Conservation (phyloP, 2,329 filamentous ascomycete species). For the Aspergillus tanneri region DNA sequence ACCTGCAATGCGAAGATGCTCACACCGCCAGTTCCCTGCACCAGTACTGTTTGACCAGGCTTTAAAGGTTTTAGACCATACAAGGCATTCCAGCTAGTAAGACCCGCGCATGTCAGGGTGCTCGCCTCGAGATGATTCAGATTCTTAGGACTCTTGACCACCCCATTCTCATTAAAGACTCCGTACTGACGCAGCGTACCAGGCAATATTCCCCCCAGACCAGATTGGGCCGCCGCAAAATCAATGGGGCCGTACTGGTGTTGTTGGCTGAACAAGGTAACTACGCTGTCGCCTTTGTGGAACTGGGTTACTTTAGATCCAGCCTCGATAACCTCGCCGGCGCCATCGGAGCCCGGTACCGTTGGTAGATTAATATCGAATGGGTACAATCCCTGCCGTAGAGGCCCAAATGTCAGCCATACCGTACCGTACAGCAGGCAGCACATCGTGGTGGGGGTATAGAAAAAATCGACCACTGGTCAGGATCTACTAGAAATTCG, state of each 20-base stretch:
- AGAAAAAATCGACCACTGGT: too few species aligned
- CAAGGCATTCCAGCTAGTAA: conserved; percentile 67
- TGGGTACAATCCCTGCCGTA: conserved; percentile 32
- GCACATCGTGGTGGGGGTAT: too few species aligned
- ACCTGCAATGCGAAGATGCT: conserved; percentile 57
- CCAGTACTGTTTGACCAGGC: conserved; percentile 58
- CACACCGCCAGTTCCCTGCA: conserved; percentile 62
- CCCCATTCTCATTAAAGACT: conserved; percentile 65
- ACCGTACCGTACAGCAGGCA: too few species aligned
- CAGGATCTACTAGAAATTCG: conserved; percentile 48
- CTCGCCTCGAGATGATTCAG: conserved; percentile 56
- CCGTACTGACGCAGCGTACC: conserved; percentile 68
- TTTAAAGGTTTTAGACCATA: conserved; percentile 57
- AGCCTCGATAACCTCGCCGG: conserved; percentile 51
- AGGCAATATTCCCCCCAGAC: conserved; percentile 67
- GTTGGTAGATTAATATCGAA: conserved; percentile 34
- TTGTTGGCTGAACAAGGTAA: conserved; percentile 58
- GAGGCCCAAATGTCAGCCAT: background rate
- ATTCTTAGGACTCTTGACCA: conserved; percentile 62
- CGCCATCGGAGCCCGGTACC: conserved; percentile 38
- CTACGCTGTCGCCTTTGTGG: conserved; percentile 58
- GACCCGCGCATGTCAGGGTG: conserved; percentile 59
- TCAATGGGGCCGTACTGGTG: conserved; percentile 54
- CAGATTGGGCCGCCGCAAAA: conserved; percentile 46
- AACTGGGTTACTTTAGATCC: conserved; percentile 58